These are phyloP conservation scores for Phytophthora uliginosa DNA, from an alignment of 352 stramenopile genomes.

Conservation along the genomic window DNA sequence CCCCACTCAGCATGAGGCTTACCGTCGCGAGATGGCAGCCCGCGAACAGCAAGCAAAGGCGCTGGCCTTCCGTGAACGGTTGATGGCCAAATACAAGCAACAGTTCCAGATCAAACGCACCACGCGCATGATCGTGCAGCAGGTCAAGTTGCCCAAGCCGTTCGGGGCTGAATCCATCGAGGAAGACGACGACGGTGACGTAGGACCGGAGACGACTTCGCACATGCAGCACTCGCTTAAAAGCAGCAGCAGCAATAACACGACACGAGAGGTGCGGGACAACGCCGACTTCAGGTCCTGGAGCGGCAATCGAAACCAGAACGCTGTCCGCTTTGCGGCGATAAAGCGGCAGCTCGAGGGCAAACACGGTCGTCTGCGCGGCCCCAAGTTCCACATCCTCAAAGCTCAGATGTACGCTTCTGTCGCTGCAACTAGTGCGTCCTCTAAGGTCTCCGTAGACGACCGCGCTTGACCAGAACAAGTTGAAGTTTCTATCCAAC, in stretches of 20 bases:
- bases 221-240: slow-evolving; percentile 40
- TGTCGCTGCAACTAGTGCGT: background rate
- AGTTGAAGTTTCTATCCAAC: slow-evolving; percentile 15
- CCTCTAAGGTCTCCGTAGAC: slow-evolving; percentile 8
- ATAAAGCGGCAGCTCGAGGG: slow-evolving; percentile 51
- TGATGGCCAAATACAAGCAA: slow-evolving; percentile 70
- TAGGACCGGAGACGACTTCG: slow-evolving; percentile 21
- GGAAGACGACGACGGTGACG: background rate
- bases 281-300: background rate
- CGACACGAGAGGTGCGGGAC: background rate
- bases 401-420: slow-evolving; percentile 50
- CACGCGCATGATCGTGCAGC: slow-evolving; percentile 55
- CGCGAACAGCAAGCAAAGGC: slow-evolving; percentile 36
- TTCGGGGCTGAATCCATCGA: slow-evolving; percentile 5
- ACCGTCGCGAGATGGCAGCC: slow-evolving; percentile 42
- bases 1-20: slow-evolving; percentile 48
- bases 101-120: slow-evolving; percentile 63
- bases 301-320: slow-evolving; percentile 37
- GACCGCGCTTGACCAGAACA: slow-evolving; percentile 15
- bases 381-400: slow-evolving; percentile 58
- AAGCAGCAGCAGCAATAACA: background rate
- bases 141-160: slow-evolving; percentile 29
- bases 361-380: slow-evolving; percentile 42
- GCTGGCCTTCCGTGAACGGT: slow-evolving; percentile 49
- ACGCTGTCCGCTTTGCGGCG: slow-evolving; percentile 50